Percentiles rank a stretch among this genome's conserved stretches.
These are phyloP conservation scores for Neurospora tetrasperma DNA, from an alignment of 495 filamentous ascomycete species.

Conservation along the genomic window DNA sequence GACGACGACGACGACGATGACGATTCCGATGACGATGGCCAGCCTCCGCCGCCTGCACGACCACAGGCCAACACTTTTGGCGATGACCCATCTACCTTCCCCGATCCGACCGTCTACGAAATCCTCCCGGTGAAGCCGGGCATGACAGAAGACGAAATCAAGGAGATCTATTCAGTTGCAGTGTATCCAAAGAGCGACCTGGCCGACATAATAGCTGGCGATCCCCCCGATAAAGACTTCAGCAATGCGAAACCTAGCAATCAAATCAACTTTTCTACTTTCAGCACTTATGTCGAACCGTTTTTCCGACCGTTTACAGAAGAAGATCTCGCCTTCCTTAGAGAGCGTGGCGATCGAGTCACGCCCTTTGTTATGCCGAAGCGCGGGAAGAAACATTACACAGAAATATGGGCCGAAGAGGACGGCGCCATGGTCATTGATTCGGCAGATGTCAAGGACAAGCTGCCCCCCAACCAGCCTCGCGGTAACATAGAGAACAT, in stretches of 20 bases:
- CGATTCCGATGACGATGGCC: constrained; percentile 63
- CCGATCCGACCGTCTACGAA: constrained; percentile 90
- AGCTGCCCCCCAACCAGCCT: constrained; percentile 66
- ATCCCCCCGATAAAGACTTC: constrained; percentile 86
- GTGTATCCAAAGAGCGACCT: constrained; percentile 73
- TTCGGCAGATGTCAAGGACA: constrained; percentile 44
- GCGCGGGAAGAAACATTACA: constrained; percentile 76
- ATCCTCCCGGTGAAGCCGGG: constrained; percentile 62
- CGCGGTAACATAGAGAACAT: constrained; percentile 76
- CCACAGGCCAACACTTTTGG: constrained; percentile 75
- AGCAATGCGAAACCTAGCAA: constrained; percentile 87
- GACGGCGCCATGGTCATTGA: constrained; percentile 69
- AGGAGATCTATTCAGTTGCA: constrained; percentile 77
- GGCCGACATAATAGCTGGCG: constrained; percentile 72
- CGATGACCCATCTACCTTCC: constrained; percentile 80
- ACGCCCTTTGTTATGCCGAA: constrained; percentile 78
- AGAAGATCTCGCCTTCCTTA: constrained; percentile 88
- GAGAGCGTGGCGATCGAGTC: constrained; percentile 77
- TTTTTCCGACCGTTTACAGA: constrained; percentile 85
- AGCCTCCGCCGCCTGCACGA: constrained; percentile 62
- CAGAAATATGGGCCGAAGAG: constrained; percentile 86
- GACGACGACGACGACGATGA: constrained; percentile 27
- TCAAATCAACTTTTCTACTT: constrained; percentile 85
- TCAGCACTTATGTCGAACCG: constrained; percentile 77
- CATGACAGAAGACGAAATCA: constrained; percentile 73